These are phyloP conservation scores for Aspergillus fijiensis DNA, from an alignment of 2,329 filamentous ascomycete species.

Conservation along the genomic window DNA sequence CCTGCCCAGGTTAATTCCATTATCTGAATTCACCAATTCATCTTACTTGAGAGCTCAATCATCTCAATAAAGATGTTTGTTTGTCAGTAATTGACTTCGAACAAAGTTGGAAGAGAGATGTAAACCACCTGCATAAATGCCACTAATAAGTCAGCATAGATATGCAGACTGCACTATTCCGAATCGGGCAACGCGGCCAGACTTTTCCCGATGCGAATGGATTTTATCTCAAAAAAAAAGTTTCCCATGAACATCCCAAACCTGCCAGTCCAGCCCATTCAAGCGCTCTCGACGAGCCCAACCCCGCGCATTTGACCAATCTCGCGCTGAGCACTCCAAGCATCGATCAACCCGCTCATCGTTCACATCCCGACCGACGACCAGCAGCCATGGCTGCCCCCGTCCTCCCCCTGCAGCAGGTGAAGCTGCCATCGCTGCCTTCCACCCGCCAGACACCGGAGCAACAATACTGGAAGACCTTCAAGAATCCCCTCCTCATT, in stretches of 20 bases:
- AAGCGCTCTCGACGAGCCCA: background rate
- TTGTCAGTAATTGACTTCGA: too few relatives aligned
- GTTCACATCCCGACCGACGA: background rate
- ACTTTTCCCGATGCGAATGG: slow-evolving; percentile 5
- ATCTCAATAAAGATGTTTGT: too few relatives aligned
- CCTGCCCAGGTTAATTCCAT: too few relatives aligned
- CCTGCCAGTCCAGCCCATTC: background rate
- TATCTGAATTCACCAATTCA: too few relatives aligned
- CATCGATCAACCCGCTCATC: background rate
- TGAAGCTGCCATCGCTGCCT: slow-evolving; percentile 81
- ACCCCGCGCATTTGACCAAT: background rate
- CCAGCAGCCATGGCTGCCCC: slow-evolving; percentile 71
- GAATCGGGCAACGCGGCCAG: background rate
- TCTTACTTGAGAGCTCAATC: too few relatives aligned
- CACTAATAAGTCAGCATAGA: background rate
- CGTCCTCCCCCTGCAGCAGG: slow-evolving; percentile 73
- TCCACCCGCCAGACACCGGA: slow-evolving; percentile 77
- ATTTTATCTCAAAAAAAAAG: background rate
- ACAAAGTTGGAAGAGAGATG: too few relatives aligned
- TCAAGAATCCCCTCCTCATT: slow-evolving; percentile 86
- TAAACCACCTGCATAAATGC: too few relatives aligned
- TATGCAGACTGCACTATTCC: background rate
- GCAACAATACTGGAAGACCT: slow-evolving; percentile 93
- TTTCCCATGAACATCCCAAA: background rate
- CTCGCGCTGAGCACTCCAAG: background rate